Percentiles rank a stretch among this genome's conserved stretches.
Evolutionary conservation across 2,329 filamentous ascomycete genomes (phyloP).

Genomic region (Lanzia echinophila): DNA sequence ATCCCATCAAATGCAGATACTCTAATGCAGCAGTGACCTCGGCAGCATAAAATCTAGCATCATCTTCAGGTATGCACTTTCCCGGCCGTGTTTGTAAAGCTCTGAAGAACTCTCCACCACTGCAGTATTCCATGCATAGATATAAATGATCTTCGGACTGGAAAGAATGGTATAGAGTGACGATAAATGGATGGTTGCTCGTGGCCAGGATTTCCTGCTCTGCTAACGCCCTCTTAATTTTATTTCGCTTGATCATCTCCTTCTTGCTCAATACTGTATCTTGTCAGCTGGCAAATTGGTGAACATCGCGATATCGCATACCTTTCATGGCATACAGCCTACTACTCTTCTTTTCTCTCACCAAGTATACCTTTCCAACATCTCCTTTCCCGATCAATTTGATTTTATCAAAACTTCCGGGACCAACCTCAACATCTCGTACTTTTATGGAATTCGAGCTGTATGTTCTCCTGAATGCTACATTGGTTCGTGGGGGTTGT

Average conservation of each 20-base stretch:
- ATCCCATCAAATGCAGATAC: conserved; percentile 97
- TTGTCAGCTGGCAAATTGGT: conserved; percentile 16
- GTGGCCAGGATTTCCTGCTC: conserved; percentile 98
- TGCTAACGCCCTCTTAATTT: conserved; percentile 96
- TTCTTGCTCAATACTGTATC: conserved; percentile 89
- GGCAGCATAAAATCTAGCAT: conserved; percentile 92
- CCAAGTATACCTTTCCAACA: conserved; percentile 96
- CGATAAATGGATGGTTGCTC: conserved; percentile 98
- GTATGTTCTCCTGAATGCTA: conserved; percentile 88
- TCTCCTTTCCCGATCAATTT: conserved; percentile 98
- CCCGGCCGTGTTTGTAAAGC: conserved; percentile 93
- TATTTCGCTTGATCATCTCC: conserved; percentile 99
- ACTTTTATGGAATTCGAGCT: conserved; percentile 99
- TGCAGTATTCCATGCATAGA: conserved; percentile 99
- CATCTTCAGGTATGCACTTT: conserved; percentile 95
- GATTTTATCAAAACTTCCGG: conserved; percentile 97
- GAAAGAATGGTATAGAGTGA: conserved; percentile 97
- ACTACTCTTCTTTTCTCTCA: conserved; percentile 94
- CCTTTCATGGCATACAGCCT: conserved; percentile 98
- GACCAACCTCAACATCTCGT: conserved; percentile 90
- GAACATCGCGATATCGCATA: conserved; percentile 36
- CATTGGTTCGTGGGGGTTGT: conserved; percentile 58
- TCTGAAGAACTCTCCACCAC: conserved; percentile 95
- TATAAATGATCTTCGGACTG: conserved; percentile 98
- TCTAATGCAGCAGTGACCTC: conserved; percentile 95